Evolutionary conservation across 306 rosid genomes (phyloP).

Genomic region (Coriaria nepalensis): DNA sequence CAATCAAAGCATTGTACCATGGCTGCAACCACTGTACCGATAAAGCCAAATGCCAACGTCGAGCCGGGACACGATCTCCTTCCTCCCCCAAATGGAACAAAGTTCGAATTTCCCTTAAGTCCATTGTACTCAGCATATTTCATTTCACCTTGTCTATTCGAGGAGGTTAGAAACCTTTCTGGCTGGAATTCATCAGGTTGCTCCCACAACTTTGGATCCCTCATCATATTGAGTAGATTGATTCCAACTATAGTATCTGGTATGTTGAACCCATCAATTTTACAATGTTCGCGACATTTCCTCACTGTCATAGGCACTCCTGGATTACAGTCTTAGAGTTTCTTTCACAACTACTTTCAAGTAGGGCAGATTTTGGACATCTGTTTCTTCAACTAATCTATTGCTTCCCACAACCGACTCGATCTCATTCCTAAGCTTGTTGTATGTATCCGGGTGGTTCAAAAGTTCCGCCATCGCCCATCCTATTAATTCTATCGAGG

Average conservation of each 20-base stretch:
- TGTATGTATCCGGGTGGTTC: too few relatives aligned
- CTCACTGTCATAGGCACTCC: constrained; percentile 25
- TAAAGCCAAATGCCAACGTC: constrained; percentile 1
- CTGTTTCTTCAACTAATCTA: constrained; percentile 19
- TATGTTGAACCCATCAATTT: constrained; percentile 24
- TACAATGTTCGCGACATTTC: constrained; percentile 20
- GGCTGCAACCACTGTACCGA: constrained; percentile 1
- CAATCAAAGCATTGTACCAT: constrained; percentile 12
- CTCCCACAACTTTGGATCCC: constrained; percentile 37
- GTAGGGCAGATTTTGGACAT: constrained; percentile 23
- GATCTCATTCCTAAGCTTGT: too few relatives aligned
- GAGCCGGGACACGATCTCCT: too few relatives aligned
- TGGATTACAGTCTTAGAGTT: constrained; percentile 30
- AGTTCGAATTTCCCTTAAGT: too few relatives aligned
- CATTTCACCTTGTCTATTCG: too few relatives aligned
- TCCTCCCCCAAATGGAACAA: too few relatives aligned
- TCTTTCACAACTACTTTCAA: constrained; percentile 29
- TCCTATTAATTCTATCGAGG: too few relatives aligned
- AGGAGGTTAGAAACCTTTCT: too few relatives aligned
- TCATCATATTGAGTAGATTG: constrained; percentile 37
- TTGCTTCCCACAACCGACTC: too few relatives aligned
- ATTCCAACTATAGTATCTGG: constrained; percentile 21
- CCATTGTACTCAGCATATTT: too few relatives aligned
- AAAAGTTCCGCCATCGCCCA: too few relatives aligned
- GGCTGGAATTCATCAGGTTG: constrained; percentile 25